Conservation (phyloP, 805 yeast species). For the Myxozyma melibiosi region DNA sequence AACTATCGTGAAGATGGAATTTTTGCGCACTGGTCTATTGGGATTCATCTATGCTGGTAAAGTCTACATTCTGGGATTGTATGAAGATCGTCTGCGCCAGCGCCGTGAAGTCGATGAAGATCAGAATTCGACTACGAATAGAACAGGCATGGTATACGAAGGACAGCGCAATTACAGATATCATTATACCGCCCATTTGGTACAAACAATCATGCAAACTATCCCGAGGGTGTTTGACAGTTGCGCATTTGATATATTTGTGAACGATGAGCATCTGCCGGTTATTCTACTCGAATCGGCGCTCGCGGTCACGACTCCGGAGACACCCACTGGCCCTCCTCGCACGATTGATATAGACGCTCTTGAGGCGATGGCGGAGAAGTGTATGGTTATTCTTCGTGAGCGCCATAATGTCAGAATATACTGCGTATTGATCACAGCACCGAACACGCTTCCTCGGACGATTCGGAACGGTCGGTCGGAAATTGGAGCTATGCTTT, state of each 20-base stretch:
- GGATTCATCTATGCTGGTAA: slow-evolving; percentile 89
- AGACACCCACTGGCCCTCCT: slow-evolving; percentile 33
- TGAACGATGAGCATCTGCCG: slow-evolving; percentile 79
- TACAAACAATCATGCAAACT: slow-evolving; percentile 78
- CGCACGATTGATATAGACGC: slow-evolving; percentile 44
- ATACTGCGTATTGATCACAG: slow-evolving; percentile 78
- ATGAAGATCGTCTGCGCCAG: slow-evolving; percentile 89
- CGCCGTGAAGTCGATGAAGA: slow-evolving; percentile 42
- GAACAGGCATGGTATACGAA: neutral
- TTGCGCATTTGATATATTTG: slow-evolving; percentile 81
- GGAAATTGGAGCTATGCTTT: slow-evolving; percentile 89
- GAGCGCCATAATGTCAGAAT: slow-evolving; percentile 73
- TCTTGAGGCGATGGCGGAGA: slow-evolving; percentile 54
- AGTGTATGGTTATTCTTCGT: slow-evolving; percentile 50
- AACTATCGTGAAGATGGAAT: slow-evolving; percentile 53
- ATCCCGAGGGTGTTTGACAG: slow-evolving; percentile 85
- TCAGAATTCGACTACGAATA: slow-evolving; percentile 30
- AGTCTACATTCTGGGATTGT: slow-evolving; percentile 82
- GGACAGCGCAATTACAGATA: slow-evolving; percentile 49
- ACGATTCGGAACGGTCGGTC: slow-evolving; percentile 81
- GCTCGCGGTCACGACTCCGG: slow-evolving; percentile 46
- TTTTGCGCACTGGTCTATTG: slow-evolving; percentile 83
- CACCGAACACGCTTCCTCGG: slow-evolving; percentile 80
- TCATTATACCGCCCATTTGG: slow-evolving; percentile 84
- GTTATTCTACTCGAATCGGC: slow-evolving; percentile 82